Conservation (phyloP, 2,329 filamentous ascomycete genomes). For the Metarhizium brunneum region DNA sequence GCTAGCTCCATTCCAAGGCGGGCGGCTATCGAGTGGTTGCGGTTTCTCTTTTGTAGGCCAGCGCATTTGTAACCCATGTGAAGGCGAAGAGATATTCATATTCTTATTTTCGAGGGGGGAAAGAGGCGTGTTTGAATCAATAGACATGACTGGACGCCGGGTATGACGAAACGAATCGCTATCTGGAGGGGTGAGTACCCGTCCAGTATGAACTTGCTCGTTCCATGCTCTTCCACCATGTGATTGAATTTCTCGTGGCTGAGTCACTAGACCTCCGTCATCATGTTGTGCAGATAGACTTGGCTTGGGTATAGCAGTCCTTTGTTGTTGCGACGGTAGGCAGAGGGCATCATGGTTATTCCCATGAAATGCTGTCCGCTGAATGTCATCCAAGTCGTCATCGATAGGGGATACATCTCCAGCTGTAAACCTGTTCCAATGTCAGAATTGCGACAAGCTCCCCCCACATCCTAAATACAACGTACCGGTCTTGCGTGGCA, state of each 20-base stretch:
- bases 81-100: slow-evolving; percentile 16
- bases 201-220: slow-evolving; percentile 1
- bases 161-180: not conserved
- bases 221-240: not conserved
- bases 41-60: slow-evolving; percentile 25
- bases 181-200: not conserved
- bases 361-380: slow-evolving; percentile 14
- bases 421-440: slow-evolving; percentile 13
- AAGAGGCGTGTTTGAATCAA: slow-evolving; percentile 9
- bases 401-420: slow-evolving; percentile 45
- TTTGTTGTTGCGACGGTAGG: slow-evolving; percentile 7
- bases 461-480: slow-evolving; percentile 8
- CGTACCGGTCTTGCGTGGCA: slow-evolving; percentile 31
- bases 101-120: slow-evolving; percentile 13
- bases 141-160: not conserved
- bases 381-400: slow-evolving; percentile 29
- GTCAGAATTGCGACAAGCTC: not conserved
- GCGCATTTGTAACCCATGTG: slow-evolving; percentile 25
- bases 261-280: not conserved
- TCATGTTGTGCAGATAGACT: not conserved
- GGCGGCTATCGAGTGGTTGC: slow-evolving; percentile 33
- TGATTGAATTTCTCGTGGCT: not conserved
- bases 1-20: slow-evolving; percentile 65
- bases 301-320: slow-evolving; percentile 1
- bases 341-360: slow-evolving; percentile 8